Percentiles rank a stretch among this genome's conserved stretches.
Evolutionary conservation across 148 eudicot species (phyloP).

Genomic region (Chenopodium quinoa): DNA sequence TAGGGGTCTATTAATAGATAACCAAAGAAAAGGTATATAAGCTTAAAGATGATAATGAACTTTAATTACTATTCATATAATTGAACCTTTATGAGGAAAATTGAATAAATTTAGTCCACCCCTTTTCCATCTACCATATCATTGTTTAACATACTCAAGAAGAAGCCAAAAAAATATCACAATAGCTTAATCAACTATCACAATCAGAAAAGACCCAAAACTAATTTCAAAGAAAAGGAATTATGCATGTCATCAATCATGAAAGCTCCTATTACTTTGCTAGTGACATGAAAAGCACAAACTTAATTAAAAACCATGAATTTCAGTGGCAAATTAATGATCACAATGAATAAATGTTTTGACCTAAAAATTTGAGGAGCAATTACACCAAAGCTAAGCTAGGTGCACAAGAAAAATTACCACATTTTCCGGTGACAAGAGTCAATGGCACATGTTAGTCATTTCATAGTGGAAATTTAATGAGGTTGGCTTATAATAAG

Average conservation of each 20-base stretch:
- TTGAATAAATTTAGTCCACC: background rate
- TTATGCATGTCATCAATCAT: conserved; percentile 2
- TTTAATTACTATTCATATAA: background rate
- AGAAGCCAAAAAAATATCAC: background rate
- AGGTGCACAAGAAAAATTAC: background rate
- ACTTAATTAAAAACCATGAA: conserved; percentile 1
- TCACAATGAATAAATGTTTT: conserved; percentile 13
- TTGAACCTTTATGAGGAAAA: background rate
- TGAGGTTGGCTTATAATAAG: conserved; percentile 3
- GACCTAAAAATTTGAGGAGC: conserved; percentile 16
- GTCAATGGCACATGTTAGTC: conserved; percentile 22
- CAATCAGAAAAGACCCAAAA: conserved; percentile 24
- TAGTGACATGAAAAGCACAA: conserved; percentile 20
- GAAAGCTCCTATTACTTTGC: background rate
- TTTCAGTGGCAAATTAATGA: conserved; percentile 2
- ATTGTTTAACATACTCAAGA: background rate
- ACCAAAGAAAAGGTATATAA: too few relatives aligned
- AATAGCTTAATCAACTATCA: conserved; percentile 13
- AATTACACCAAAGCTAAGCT: background rate
- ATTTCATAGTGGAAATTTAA: conserved; percentile 8
- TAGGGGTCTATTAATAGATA: too few relatives aligned
- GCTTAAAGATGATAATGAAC: background rate
- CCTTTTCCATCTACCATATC: background rate
- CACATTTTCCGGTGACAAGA: conserved; percentile 20
- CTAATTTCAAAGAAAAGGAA: background rate